Conservation (phyloP, 2,329 filamentous ascomycete species). For the Podosphaera fusca region DNA sequence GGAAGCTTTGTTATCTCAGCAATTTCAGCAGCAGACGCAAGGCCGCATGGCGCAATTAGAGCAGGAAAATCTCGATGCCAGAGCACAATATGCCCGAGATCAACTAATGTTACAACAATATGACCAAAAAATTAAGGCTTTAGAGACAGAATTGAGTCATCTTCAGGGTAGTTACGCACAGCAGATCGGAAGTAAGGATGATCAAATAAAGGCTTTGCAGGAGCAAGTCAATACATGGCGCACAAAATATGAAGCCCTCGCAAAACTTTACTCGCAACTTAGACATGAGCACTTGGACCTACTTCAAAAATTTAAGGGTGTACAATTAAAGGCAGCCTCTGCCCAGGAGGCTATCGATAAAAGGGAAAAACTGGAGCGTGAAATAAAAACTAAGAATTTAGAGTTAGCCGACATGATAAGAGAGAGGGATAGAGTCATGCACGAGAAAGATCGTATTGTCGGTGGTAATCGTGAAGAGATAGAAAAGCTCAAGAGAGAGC, state of each 20-base stretch:
- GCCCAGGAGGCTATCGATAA: conserved; percentile 91
- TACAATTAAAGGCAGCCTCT: conserved; percentile 89
- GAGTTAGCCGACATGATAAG: conserved; percentile 97
- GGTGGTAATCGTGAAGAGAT: conserved; percentile 81
- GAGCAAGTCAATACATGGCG: conserved; percentile 97
- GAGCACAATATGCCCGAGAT: conserved; percentile 90
- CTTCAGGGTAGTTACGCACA: conserved; percentile 65
- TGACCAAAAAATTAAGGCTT: conserved; percentile 75
- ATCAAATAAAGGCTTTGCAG: conserved; percentile 77
- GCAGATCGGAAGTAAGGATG: conserved; percentile 74
- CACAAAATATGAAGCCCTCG: conserved; percentile 85
- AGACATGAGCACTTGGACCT: conserved; percentile 88
- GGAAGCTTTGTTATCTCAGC: conserved; percentile 69
- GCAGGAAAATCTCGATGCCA: conserved; percentile 79
- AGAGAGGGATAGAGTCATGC: conserved; percentile 76
- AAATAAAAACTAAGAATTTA: conserved; percentile 99
- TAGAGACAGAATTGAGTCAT: conserved; percentile 69
- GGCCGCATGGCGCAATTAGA: conserved; percentile 89
- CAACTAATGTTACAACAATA: conserved; percentile 95
- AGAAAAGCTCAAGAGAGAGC: conserved; percentile 82
- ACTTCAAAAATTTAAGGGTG: conserved; percentile 83
- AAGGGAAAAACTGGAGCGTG: conserved; percentile 83
- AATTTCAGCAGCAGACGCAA: conserved; percentile 83
- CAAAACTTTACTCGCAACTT: conserved; percentile 91
- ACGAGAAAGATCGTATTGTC: conserved; percentile 72